Evolutionary conservation across 352 stramenopile species (phyloP).

Genomic region (Globisporangium iwayamae): DNA sequence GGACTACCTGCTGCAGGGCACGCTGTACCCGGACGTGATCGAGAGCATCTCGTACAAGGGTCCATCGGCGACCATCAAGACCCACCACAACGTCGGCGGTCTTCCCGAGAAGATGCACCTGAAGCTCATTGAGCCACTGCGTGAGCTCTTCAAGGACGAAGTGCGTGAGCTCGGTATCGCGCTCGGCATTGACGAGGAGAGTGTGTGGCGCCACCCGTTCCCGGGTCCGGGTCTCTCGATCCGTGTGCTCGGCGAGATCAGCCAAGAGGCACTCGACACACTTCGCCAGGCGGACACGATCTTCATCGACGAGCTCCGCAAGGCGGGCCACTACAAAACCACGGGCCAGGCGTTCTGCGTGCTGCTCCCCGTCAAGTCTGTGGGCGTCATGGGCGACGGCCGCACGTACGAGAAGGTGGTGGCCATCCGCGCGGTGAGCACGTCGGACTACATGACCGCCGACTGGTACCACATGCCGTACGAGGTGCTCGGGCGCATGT

Average conservation of each 20-base stretch:
- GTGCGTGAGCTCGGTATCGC: slow-evolving; percentile 96
- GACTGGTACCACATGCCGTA: slow-evolving; percentile 99
- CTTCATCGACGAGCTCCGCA: slow-evolving; percentile 97
- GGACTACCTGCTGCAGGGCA: slow-evolving; percentile 97
- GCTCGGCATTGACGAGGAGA: slow-evolving; percentile 96
- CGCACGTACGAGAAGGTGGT: slow-evolving; percentile 96
- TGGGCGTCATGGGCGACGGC: slow-evolving; percentile 98
- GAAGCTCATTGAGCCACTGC: slow-evolving; percentile 98
- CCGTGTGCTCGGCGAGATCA: slow-evolving; percentile 97
- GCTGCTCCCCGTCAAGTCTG: slow-evolving; percentile 95
- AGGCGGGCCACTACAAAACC: slow-evolving; percentile 96
- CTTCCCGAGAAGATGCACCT: slow-evolving; percentile 97
- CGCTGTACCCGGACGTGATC: slow-evolving; percentile 99
- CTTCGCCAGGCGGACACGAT: slow-evolving; percentile 97
- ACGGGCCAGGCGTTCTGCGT: slow-evolving; percentile 99
- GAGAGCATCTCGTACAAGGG: slow-evolving; percentile 99
- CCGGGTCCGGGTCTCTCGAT: slow-evolving; percentile 98
- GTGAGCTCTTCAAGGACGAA: slow-evolving; percentile 99
- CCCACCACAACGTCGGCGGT: slow-evolving; percentile 99
- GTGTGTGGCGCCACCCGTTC: slow-evolving; percentile 99
- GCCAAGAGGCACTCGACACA: slow-evolving; percentile 92
- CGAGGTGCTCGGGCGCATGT: slow-evolving; percentile 96
- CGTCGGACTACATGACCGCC: slow-evolving; percentile 99
- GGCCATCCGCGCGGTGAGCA: slow-evolving; percentile 96
- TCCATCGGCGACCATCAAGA: slow-evolving; percentile 98